Base-by-base conservation (phyloP, 2,329 filamentous ascomycete genomes). In the Catunica adiposa region DNA sequence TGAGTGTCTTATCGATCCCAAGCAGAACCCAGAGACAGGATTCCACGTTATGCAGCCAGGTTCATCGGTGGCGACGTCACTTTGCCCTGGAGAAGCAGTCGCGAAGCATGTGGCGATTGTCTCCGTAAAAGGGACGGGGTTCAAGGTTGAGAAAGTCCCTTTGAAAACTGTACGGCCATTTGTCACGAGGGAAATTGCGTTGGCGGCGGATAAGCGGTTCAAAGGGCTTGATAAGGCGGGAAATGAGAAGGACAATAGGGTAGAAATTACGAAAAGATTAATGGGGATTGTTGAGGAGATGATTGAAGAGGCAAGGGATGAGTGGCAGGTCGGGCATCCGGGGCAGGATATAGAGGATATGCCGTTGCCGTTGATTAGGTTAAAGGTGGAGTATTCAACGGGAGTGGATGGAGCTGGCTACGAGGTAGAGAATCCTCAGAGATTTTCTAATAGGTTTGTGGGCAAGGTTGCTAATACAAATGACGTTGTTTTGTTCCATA, bases 31-130 rank as follows among this genome's bases (percentile, higher is more conserved):
- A 0, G 88, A 95, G 64, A 95, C 84, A 51, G 84, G 84, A 0
- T 98, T 98, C 62, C 82, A 92, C 62, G 90, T 98, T 60, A 96
- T 98, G 80, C 92, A 98, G 64, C 92, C 92, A 0, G 92, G 92
- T 0, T 98, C 92, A 0, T 97, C 92, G 0, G 84, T 98, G 0
- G 92, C 90, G 0, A 98, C 92, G 1, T 97, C 92, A 0, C 73
- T 98, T 0, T 82, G 92, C 7, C 84, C 86, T 0, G 89, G 89
- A 26, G 92, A 98, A 69, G 86, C 92, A 0, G 87, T 89, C 1
- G 74, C 87, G 6, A 98, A 98, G 66, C 86, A 97, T 56, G 86
- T 97, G 5, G 83, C 89, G 1, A 84, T 98, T 20, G 66, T 97
- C 52, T 92, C 76, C 61, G 73, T 98, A 54, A 92, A 82, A 0